phyloP scores from a whole-genome alignment of 176 grass and related monocot genomes.

The Typha latifolia region DNA sequence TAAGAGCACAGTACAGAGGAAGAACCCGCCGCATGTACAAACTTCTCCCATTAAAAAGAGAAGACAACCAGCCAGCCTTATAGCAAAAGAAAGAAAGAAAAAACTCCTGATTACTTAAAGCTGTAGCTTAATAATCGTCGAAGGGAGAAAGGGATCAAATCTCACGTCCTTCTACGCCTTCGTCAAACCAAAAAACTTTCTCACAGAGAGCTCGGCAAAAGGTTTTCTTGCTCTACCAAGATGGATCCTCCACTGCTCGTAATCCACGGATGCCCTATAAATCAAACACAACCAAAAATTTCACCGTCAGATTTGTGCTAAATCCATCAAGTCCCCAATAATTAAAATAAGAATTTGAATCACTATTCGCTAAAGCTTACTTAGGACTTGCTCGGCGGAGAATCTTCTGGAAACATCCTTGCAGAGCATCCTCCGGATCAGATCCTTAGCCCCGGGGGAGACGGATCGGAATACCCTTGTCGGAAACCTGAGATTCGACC shows the following conservation, averaged over 20 bases:
- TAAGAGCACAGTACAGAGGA: no score
- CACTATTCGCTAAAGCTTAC: neutral
- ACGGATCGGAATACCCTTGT: slow-evolving; percentile 39
- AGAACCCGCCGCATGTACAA: no score
- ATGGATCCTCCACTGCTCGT: slow-evolving; percentile 26
- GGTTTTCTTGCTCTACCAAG: neutral
- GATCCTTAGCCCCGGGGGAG: slow-evolving; percentile 68
- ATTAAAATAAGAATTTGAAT: no score
- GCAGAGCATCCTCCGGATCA: slow-evolving; percentile 68
- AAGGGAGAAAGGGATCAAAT: neutral
- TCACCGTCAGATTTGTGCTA: neutral
- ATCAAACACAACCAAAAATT: neutral
- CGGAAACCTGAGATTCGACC: slow-evolving; percentile 51
- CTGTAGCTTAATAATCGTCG: neutral
- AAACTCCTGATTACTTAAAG: neutral
- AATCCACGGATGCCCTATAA: slow-evolving; percentile 58
- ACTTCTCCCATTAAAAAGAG: no score
- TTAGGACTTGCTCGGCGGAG: slow-evolving; percentile 66
- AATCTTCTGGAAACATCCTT: slow-evolving; percentile 54
- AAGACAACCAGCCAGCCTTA: no score
- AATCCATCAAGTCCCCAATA: neutral
- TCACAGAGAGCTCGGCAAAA: neutral
- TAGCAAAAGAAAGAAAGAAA: no score
- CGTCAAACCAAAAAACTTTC: neutral
- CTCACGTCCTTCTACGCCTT: neutral